Base-by-base conservation (phyloP, 2,329 filamentous ascomycete genomes). In the Pseudophaeomoniella oleicola region DNA sequence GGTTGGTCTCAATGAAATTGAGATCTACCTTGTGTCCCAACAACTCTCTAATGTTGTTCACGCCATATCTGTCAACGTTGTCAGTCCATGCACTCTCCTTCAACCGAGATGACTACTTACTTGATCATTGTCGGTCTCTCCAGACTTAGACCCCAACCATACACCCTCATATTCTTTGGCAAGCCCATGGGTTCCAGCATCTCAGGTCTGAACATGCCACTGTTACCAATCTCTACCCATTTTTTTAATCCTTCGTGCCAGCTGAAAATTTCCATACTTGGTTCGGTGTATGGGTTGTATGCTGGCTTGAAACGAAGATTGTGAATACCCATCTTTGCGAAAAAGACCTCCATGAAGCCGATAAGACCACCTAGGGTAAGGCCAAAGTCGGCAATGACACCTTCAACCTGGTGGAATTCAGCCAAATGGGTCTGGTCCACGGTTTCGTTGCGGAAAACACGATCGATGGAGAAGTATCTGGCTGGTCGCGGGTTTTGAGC, bases 121-220 rank as follows among this genome's bases (percentile, higher is more conserved):
- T 92, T 90, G 65, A 94, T 94, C 90, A 96, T 98, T 9, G 90
- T 96, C 39, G 90, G 90, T 50, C 90, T 67, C 69, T 98, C 90
- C 54, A 98, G 62, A 58, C 77, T 84, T 54, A 98, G 63, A 27
- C 90, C 90, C 72, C 86, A 96, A 19, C 90, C 90, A 55, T 94
- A 96, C 6, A 94, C 87, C 44, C 82, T 70, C 75, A 96, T 76
- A 52, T 94, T 82, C 62, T 79, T 85, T 16, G 87, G 87, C 52
- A 96, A 61, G 19, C 88, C 88, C 87, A 94, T 94, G 4, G 86
- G 69, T 62, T 94, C 81, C 52, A 94, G 61, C 88, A 96, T 94
- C 63, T 98, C 90, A 2, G 90, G 87, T 46, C 90, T 72, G 76
- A 98, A 98, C 87, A 98, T 96, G 44, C 90, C 90, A 50, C 81